phyloP scores from a whole-genome alignment of 257 asterid genomes.

The Nicotiana noctiflora region DNA sequence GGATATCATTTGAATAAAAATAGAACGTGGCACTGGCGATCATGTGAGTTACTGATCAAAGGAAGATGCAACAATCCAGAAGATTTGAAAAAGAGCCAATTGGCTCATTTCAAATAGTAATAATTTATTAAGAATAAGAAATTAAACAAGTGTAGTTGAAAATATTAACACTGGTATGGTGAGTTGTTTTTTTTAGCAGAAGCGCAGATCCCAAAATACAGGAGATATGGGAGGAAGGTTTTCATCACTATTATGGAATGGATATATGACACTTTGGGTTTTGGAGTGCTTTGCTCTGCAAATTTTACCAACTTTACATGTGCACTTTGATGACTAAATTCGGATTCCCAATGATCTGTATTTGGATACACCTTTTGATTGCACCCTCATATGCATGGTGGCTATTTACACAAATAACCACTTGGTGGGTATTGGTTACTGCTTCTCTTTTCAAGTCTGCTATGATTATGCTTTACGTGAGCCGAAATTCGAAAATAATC shows the following conservation, averaged over 20 bases:
- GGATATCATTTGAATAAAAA: not conserved
- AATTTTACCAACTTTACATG: slow-evolving; percentile 7
- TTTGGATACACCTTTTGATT: not conserved
- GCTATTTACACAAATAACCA: not conserved
- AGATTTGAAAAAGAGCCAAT: not conserved
- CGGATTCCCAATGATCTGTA: slow-evolving; percentile 11
- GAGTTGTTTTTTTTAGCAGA: not conserved
- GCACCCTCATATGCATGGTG: not conserved
- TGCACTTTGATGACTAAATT: slow-evolving; percentile 6
- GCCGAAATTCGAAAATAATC: no score
- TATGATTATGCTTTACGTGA: no score
- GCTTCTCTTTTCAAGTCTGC: no score
- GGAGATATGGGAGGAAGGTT: slow-evolving; percentile 7
- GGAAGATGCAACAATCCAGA: not conserved
- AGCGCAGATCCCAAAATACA: slow-evolving; percentile 1
- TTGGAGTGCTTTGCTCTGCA: not conserved
- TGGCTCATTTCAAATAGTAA: not conserved
- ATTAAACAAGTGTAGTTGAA: not conserved
- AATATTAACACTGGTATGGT: not conserved
- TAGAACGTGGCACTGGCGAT: slow-evolving; percentile 3
- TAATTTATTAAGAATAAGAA: not conserved
- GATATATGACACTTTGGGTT: not conserved
- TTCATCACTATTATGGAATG: not conserved
- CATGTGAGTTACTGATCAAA: not conserved
- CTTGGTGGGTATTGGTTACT: no score